Evolutionary conservation across 768 basidiomycete species (phyloP).

Genomic region (Lyophyllum semitale): DNA sequence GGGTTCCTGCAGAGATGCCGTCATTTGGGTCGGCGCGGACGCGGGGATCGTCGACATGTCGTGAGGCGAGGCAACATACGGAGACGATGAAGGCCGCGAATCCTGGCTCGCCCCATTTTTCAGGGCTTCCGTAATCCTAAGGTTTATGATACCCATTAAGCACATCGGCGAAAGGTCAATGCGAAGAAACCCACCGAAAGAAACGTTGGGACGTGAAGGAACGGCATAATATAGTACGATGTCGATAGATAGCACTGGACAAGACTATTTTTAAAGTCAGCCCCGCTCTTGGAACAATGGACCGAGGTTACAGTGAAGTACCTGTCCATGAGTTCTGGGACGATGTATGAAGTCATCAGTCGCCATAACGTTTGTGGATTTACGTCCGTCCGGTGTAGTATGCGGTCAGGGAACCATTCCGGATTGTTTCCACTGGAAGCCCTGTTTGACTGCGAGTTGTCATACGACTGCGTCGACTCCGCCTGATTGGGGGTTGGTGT

Average conservation of each 20-base stretch:
- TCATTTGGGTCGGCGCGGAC: slow-evolving; percentile 82
- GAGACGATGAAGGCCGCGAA: slow-evolving; percentile 95
- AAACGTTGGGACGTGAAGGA: slow-evolving; percentile 90
- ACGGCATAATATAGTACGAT: slow-evolving; percentile 90
- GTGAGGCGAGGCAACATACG: slow-evolving; percentile 86
- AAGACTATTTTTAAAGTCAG: slow-evolving; percentile 44
- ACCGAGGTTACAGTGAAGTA: slow-evolving; percentile 36
- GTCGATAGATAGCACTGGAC: slow-evolving; percentile 88
- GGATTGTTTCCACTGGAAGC: slow-evolving; percentile 35
- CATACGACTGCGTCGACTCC: slow-evolving; percentile 20
- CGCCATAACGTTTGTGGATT: slow-evolving; percentile 90
- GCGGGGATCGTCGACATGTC: slow-evolving; percentile 91
- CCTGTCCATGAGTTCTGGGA: slow-evolving; percentile 94
- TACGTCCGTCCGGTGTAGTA: slow-evolving; percentile 69
- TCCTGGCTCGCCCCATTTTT: slow-evolving; percentile 94
- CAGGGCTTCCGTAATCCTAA: slow-evolving; percentile 90
- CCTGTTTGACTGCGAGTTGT: slow-evolving; percentile 29
- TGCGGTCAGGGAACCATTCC: slow-evolving; percentile 86
- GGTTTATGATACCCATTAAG: slow-evolving; percentile 11
- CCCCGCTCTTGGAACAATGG: slow-evolving; percentile 1
- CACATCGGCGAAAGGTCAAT: slow-evolving; percentile 12
- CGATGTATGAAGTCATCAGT: slow-evolving; percentile 81
- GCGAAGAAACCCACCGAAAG: slow-evolving; percentile 54
- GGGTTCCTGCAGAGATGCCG: slow-evolving; percentile 85
- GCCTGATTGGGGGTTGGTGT: slow-evolving; percentile 34